phyloP scores from a whole-genome alignment of 2,329 filamentous ascomycete species.

The Beauveria bassiana region DNA sequence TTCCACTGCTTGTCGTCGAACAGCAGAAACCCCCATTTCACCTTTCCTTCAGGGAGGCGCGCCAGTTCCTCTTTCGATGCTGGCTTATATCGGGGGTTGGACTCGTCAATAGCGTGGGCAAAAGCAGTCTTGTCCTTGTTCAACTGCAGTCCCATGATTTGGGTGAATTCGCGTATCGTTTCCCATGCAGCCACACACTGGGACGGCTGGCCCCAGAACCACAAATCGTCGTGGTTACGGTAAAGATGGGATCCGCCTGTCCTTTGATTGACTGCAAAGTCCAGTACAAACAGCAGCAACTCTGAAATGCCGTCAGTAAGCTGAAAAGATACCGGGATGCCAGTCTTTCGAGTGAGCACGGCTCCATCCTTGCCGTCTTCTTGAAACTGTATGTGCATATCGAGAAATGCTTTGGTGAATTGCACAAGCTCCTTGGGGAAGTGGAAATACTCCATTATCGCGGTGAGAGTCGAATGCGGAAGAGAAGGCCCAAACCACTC shows the following conservation, averaged over 20 bases:
- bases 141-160: conserved; percentile 44
- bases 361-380: conserved; percentile 6
- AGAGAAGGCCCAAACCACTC: conserved; percentile 50
- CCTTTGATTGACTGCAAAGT: conserved; percentile 51
- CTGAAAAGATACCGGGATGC: conserved; percentile 48
- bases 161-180: conserved; percentile 41
- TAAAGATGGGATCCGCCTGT: conserved; percentile 46
- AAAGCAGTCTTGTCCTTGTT: conserved; percentile 51
- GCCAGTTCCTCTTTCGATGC: background rate
- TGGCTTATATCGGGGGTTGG: conserved; percentile 3
- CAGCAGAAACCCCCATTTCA: conserved; percentile 52
- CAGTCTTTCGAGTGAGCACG: conserved; percentile 34
- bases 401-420: conserved; percentile 28
- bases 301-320: conserved; percentile 51
- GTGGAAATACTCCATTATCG: conserved; percentile 47
- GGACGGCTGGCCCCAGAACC: conserved; percentile 50
- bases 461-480: conserved; percentile 46
- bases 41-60: conserved; percentile 41
- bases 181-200: conserved; percentile 44
- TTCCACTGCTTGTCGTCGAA: conserved; percentile 30
- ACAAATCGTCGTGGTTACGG: conserved; percentile 56
- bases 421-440: conserved; percentile 29
- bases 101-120: conserved; percentile 24
- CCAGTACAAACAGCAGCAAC: conserved; percentile 51
- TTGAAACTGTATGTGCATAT: conserved; percentile 16